Evolutionary conservation across 257 asterid genomes (phyloP).

Genomic region (Ilex aquifolium): DNA sequence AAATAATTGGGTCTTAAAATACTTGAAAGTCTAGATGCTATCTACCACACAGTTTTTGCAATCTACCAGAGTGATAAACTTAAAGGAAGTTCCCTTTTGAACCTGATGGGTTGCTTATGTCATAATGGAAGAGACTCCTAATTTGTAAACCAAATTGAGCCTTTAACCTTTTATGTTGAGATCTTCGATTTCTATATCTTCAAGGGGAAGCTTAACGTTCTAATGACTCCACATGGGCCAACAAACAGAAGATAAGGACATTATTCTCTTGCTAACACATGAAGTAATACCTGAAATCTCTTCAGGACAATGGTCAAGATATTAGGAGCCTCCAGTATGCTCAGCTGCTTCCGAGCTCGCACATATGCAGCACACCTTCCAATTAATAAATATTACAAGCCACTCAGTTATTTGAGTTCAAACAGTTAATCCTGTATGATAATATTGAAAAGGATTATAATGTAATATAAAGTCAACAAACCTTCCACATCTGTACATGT

Average conservation of each 20-base stretch:
- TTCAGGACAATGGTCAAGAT: constrained; percentile 81
- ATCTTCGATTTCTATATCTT: background rate
- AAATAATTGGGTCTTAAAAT: no score
- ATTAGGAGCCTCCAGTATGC: constrained; percentile 80
- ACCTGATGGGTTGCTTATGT: background rate
- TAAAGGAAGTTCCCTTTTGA: no score
- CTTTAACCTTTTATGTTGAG: no score
- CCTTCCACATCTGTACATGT: constrained; percentile 86
- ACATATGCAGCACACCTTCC: constrained; percentile 71
- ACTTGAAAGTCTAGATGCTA: no score
- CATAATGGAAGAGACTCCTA: background rate
- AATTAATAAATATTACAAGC: constrained; percentile 13
- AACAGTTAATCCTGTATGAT: no score
- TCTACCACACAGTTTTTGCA: no score
- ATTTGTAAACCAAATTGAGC: no score
- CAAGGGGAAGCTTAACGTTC: background rate
- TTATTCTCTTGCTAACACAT: background rate
- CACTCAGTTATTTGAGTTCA: background rate
- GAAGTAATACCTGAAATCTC: constrained; percentile 70
- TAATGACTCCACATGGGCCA: background rate
- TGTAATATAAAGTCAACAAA: constrained; percentile 14
- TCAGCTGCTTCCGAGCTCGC: constrained; percentile 67
- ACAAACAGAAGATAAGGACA: background rate
- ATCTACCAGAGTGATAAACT: no score
- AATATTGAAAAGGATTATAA: background rate